Percentiles rank a stretch among this genome's conserved stretches.
These are phyloP conservation scores for Camellia sinensis DNA, from an alignment of 148 eudicot species.

Conservation along the genomic window DNA sequence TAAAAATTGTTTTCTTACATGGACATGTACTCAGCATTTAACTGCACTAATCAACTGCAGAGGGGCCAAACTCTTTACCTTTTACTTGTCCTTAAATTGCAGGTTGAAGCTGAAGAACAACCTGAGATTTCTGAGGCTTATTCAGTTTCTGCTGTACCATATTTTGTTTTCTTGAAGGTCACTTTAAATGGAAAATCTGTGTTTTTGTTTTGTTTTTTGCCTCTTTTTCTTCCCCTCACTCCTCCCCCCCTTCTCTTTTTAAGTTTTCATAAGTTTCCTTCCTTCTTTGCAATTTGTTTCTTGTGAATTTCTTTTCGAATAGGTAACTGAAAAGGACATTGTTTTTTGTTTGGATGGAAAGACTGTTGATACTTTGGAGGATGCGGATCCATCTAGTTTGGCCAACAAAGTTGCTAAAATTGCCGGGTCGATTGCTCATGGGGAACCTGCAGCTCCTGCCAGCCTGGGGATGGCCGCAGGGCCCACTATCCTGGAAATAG, in stretches of 20 bases:
- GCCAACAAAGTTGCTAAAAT: conserved; percentile 91
- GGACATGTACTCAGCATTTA: too few relatives aligned
- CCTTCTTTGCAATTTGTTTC: background rate
- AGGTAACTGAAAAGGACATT: background rate
- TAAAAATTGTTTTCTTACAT: too few relatives aligned
- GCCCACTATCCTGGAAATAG: conserved; percentile 68
- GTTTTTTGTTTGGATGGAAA: conserved; percentile 62
- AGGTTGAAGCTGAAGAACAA: conserved; percentile 99
- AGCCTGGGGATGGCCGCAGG: conserved; percentile 96
- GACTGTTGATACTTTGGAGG: conserved; percentile 83
- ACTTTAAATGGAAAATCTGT: background rate
- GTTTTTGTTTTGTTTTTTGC: background rate
- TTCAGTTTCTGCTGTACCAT: conserved; percentile 92
- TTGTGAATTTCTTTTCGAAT: background rate
- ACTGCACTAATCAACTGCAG: too few relatives aligned
- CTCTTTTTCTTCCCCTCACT: background rate
- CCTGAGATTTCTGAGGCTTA: conserved; percentile 93
- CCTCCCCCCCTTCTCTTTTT: background rate
- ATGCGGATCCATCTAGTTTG: conserved; percentile 89
- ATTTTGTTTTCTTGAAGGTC: conserved; percentile 89
- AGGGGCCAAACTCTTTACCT: background rate
- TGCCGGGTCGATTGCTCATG: conserved; percentile 58
- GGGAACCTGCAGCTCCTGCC: conserved; percentile 90
- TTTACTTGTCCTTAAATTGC: conserved; percentile 7
- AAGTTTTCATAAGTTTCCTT: background rate